Base-by-base conservation (phyloP, 2,329 filamentous ascomycete genomes). In the Penicillium sp. region DNA sequence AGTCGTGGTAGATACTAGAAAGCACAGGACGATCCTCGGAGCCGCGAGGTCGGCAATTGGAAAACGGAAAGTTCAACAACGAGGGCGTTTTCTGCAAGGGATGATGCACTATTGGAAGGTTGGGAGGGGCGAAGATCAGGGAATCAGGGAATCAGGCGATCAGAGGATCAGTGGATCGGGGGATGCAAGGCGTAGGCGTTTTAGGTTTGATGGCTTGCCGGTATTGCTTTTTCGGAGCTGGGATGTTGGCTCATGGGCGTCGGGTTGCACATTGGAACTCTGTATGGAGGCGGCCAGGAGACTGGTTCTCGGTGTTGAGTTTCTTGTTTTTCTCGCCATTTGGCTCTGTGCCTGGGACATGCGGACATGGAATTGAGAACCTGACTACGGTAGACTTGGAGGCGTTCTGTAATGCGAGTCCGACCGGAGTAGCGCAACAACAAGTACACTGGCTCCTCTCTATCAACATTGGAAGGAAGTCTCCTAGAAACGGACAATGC, bases 1-100 rank as follows among this genome's bases (percentile, higher is more conserved):
- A 31, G 3, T 4, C 11, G 41, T 31, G 52, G 54, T 54, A 56
- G 22, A 22, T 22, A 22, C 22, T 22, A 22, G 57, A 59, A 54
- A 31, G 45, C 48, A 20, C 4, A 37, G 25, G 10, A 41, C 10
- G 28, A 54, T 54, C 10, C 56, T 53, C 50, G 54, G 37, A 58
- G 47, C 38, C 37, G 53, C 55, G 55, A 57, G 31, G 31, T 31
- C 25, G 25, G 43, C 6, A 47, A 47, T 31, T n/a, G 25, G 31
- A 31, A 17, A n/a, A 7, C 34, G 55, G 5, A 31, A 31, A 31
- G 31, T 31, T 10, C 31, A 51, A 4, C 49, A 64, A 62, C 57
- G 59, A 64, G 57, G 53, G 61, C 55, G 55, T 57, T 62, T 37
- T 41, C 57, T 60, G 62, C 62, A 62, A 64, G 62, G 62, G 62